A percentile compares a stretch with the other conserved stretches of the same genome.
These are phyloP conservation scores for Myochromella boudieri DNA, from an alignment of 768 basidiomycete species.

Conservation along the genomic window DNA sequence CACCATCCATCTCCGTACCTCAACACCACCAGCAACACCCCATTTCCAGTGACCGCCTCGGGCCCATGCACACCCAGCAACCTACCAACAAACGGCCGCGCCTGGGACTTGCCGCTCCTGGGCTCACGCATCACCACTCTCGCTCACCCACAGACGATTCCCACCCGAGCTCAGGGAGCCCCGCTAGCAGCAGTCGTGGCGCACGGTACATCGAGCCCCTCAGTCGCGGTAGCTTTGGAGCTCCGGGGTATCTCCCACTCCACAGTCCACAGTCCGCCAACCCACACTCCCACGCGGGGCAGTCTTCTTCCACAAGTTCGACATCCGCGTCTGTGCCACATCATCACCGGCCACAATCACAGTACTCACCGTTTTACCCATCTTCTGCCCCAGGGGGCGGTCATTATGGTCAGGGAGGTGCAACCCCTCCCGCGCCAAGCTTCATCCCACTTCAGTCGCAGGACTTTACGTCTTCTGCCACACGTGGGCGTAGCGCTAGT, in stretches of 20 bases:
- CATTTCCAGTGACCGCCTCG: constrained; percentile 30
- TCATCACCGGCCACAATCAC: constrained; percentile 14
- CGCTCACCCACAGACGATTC: constrained; percentile 28
- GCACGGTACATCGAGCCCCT: constrained; percentile 7
- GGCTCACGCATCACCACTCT: constrained; percentile 15
- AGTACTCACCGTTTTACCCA: constrained; percentile 27
- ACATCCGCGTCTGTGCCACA: constrained; percentile 12
- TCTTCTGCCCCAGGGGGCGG: constrained; percentile 15
- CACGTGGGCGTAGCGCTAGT: constrained; percentile 4
- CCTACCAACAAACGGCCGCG: constrained; percentile 23
- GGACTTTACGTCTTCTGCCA: constrained; percentile 20
- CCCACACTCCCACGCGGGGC: constrained; percentile 12
- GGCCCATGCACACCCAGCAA: constrained; percentile 14
- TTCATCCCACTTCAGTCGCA: constrained; percentile 32
- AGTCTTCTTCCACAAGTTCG: no score
- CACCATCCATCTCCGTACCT: constrained; percentile 28
- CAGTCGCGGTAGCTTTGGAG: constrained; percentile 4
- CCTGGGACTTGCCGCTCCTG: constrained; percentile 8
- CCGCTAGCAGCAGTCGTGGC: constrained; percentile 12
- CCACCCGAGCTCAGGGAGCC: constrained; percentile 10
- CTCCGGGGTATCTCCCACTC: constrained; percentile 10
- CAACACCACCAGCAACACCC: constrained; percentile 23
- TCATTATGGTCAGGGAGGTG: constrained; percentile 2
- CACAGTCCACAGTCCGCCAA: constrained; percentile 18
- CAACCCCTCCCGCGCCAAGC: constrained; percentile 22